Percentiles rank a stretch among this genome's conserved stretches.
These are phyloP conservation scores for Wallacemonas sp. DNA, from an alignment of 208 protist genomes.

Conservation along the genomic window DNA sequence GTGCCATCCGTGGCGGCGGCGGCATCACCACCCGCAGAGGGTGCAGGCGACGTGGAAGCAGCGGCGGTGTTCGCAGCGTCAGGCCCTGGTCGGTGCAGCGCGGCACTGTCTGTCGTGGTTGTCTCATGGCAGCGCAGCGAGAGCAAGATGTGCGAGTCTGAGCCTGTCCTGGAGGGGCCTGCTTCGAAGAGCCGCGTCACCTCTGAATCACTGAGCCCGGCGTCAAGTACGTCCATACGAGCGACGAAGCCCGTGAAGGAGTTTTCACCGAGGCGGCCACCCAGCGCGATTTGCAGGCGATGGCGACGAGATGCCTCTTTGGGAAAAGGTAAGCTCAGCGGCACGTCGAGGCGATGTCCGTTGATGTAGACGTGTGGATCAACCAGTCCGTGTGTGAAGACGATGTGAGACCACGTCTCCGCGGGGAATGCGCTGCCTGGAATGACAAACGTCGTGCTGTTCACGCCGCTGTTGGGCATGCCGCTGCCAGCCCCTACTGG, in stretches of 20 bases:
- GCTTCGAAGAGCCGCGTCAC: conserved; percentile 45
- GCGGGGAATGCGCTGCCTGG: conserved; percentile 45
- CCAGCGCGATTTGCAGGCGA: conserved; percentile 60
- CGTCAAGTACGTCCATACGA: conserved; percentile 70
- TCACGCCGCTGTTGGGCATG: neutral
- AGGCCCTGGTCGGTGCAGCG: neutral
- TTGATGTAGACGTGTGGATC: conserved; percentile 74
- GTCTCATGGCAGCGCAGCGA: conserved; percentile 22
- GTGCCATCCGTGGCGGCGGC: too few species aligned
- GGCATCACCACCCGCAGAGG: too few species aligned
- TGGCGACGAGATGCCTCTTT: conserved; percentile 49
- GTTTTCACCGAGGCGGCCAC: conserved; percentile 40
- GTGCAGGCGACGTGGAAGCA: neutral
- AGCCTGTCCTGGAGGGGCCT: conserved; percentile 36
- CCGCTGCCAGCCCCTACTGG: too few species aligned
- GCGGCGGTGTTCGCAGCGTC: neutral
- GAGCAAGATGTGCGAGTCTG: conserved; percentile 20
- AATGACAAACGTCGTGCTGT: conserved; percentile 28
- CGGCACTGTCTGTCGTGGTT: neutral
- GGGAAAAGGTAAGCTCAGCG: conserved; percentile 52
- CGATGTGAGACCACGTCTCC: conserved; percentile 80
- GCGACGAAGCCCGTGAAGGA: conserved; percentile 75
- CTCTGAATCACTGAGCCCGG: conserved; percentile 57
- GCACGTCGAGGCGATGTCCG: conserved; percentile 36
- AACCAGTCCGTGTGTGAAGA: conserved; percentile 53